phyloP scores from a whole-genome alignment of 169 alveolate species.

The Theileria sp. region DNA sequence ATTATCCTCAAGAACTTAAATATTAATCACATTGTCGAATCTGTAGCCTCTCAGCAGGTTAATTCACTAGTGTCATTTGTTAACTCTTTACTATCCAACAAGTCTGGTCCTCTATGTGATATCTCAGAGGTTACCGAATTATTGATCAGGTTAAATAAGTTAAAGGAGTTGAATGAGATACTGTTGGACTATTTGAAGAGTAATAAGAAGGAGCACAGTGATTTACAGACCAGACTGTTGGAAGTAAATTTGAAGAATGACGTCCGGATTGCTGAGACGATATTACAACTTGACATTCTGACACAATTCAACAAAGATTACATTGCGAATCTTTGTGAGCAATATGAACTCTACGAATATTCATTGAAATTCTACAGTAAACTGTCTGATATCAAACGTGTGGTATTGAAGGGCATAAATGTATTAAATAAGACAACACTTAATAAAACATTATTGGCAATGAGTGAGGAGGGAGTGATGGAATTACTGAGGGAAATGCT shows the following conservation, averaged over 20 bases:
- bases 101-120: constrained; percentile 74
- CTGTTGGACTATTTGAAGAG: constrained; percentile 94
- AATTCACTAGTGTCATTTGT: constrained; percentile 11
- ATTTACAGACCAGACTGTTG: constrained; percentile 95
- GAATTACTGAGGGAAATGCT: constrained; percentile 66
- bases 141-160: constrained; percentile 72
- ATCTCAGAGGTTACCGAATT: constrained; percentile 86
- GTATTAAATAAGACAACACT: constrained; percentile 50
- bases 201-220: constrained; percentile 95
- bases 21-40: constrained; percentile 62
- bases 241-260: constrained; percentile 91
- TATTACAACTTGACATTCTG: constrained; percentile 91
- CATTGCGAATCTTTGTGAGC: constrained; percentile 97
- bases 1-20: not conserved
- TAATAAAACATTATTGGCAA: constrained; percentile 86
- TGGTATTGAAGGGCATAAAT: constrained; percentile 84
- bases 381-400: constrained; percentile 37
- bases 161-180: constrained; percentile 96
- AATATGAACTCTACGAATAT: constrained; percentile 93
- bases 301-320: constrained; percentile 94
- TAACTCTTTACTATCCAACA: constrained; percentile 6
- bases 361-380: constrained; percentile 88
- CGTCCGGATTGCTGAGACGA: constrained; percentile 94
- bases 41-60: constrained; percentile 29
- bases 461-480: constrained; percentile 68